Conservation (phyloP, 1,139 yeast genomes). For the Blastobotrys aristatus region DNA sequence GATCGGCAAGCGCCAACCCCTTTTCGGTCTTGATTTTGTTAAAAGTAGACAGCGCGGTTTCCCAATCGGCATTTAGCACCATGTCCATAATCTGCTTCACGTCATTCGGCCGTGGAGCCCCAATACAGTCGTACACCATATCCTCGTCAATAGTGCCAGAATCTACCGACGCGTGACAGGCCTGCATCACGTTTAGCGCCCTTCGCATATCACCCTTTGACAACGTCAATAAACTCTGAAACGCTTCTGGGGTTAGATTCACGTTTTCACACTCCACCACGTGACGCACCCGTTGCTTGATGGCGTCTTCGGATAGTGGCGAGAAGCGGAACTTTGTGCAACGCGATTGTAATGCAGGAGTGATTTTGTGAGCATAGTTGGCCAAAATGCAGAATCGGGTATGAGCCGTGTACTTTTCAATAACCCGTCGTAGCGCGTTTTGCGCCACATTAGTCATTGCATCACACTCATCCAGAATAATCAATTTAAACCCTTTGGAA, state of each 20-base stretch:
- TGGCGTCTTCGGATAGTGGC: conserved; percentile 67
- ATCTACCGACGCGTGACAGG: conserved; percentile 60
- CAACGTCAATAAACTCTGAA: conserved; percentile 58
- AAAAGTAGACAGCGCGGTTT: conserved; percentile 65
- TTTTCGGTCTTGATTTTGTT: conserved; percentile 57
- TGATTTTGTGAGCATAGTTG: conserved; percentile 90
- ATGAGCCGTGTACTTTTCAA: conserved; percentile 91
- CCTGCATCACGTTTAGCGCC: conserved; percentile 89
- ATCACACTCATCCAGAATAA: conserved; percentile 95
- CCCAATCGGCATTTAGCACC: conserved; percentile 83
- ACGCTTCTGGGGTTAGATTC: conserved; percentile 54
- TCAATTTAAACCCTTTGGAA: conserved; percentile 71
- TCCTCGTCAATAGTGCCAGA: conserved; percentile 48
- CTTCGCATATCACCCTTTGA: conserved; percentile 95
- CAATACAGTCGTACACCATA: conserved; percentile 90
- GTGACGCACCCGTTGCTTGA: conserved; percentile 57
- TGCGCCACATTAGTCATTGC: conserved; percentile 98
- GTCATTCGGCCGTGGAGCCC: conserved; percentile 90
- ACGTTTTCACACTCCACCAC: conserved; percentile 69
- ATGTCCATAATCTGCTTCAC: conserved; percentile 69
- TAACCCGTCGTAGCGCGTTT: conserved; percentile 83
- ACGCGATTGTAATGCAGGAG: conserved; percentile 90
- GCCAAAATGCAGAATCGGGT: conserved; percentile 96
- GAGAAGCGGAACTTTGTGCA: conserved; percentile 93
- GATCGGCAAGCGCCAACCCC: conserved; percentile 86